Evolutionary conservation across 495 filamentous ascomycete species (phyloP).

Genomic region (Xylaria acuta): DNA sequence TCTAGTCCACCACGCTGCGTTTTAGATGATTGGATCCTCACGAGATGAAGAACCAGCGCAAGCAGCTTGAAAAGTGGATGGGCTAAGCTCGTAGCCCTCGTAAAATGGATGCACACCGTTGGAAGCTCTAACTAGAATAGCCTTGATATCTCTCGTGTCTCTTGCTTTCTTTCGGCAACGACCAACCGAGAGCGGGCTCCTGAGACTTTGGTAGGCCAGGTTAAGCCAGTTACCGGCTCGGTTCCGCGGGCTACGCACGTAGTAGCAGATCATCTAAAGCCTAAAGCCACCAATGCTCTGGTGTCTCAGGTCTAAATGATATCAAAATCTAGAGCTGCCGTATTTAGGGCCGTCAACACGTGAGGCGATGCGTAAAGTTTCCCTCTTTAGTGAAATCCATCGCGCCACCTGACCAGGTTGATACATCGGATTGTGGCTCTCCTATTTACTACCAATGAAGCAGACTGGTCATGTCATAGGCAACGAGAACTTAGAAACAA

Average conservation of each 20-base stretch:
- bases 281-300: conserved; percentile 36
- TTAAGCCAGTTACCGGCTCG: conserved; percentile 31
- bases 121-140: neutral
- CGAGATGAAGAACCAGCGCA: neutral
- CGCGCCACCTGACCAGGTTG: conserved; percentile 9
- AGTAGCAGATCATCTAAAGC: conserved; percentile 38
- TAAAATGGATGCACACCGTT: neutral
- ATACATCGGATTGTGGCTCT: neutral
- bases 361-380: conserved; percentile 25
- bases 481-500: conserved; percentile 8
- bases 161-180: conserved; percentile 35
- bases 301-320: conserved; percentile 36
- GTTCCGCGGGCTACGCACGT: conserved; percentile 43
- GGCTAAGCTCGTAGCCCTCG: neutral
- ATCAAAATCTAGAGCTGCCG: conserved; percentile 10
- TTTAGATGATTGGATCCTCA: neutral
- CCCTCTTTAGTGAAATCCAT: conserved; percentile 8
- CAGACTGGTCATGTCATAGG: conserved; percentile 2
- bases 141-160: neutral
- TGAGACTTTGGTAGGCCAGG: conserved; percentile 28
- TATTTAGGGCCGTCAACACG: conserved; percentile 24
- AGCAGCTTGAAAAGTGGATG: neutral
- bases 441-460: conserved; percentile 1
- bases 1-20: neutral
- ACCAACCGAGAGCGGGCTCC: conserved; percentile 31